A percentile compares a stretch with the other conserved stretches of the same genome.
These are phyloP conservation scores for Terfezia boudieri DNA, from an alignment of 495 filamentous ascomycete species.

Conservation along the genomic window DNA sequence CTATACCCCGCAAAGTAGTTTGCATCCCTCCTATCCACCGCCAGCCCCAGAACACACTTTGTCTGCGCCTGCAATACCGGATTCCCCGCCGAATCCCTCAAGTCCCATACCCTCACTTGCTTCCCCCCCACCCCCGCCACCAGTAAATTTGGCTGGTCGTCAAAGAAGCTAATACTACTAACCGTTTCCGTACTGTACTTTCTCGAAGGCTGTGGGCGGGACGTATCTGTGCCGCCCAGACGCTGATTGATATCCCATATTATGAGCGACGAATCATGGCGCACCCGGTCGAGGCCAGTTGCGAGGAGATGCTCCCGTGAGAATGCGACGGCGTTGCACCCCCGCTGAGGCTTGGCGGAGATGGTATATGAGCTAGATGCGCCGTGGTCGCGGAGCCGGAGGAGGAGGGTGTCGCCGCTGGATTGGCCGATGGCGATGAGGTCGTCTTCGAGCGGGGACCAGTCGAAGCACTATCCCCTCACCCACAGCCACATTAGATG, in stretches of 20 bases:
- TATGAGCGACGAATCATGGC: slow-evolving; percentile 81
- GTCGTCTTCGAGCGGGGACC: slow-evolving; percentile 55
- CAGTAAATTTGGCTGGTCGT: slow-evolving; percentile 59
- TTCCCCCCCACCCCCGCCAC: slow-evolving; percentile 69
- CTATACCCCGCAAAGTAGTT: slow-evolving; percentile 75
- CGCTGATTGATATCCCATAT: slow-evolving; percentile 75
- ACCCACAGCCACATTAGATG: too few relatives aligned
- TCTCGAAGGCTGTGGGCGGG: neutral
- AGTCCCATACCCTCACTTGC: slow-evolving; percentile 70
- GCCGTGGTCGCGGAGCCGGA: slow-evolving; percentile 45
- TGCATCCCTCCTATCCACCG: slow-evolving; percentile 71
- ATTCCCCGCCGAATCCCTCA: slow-evolving; percentile 48
- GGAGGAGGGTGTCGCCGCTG: slow-evolving; percentile 61
- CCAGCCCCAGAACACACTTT: slow-evolving; percentile 69
- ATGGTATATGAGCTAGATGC: slow-evolving; percentile 19
- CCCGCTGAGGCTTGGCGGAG: slow-evolving; percentile 60
- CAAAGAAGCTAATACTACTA: slow-evolving; percentile 76
- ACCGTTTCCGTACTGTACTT: slow-evolving; percentile 46
- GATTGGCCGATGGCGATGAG: slow-evolving; percentile 68
- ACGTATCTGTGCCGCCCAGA: slow-evolving; percentile 26
- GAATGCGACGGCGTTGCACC: slow-evolving; percentile 82
- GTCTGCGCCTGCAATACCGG: slow-evolving; percentile 45
- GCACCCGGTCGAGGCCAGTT: slow-evolving; percentile 69
- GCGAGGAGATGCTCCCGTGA: slow-evolving; percentile 52
- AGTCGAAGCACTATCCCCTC: slow-evolving; percentile 41